These are phyloP conservation scores for Salvia hispanica DNA, from an alignment of 257 asterid species.

Conservation along the genomic window DNA sequence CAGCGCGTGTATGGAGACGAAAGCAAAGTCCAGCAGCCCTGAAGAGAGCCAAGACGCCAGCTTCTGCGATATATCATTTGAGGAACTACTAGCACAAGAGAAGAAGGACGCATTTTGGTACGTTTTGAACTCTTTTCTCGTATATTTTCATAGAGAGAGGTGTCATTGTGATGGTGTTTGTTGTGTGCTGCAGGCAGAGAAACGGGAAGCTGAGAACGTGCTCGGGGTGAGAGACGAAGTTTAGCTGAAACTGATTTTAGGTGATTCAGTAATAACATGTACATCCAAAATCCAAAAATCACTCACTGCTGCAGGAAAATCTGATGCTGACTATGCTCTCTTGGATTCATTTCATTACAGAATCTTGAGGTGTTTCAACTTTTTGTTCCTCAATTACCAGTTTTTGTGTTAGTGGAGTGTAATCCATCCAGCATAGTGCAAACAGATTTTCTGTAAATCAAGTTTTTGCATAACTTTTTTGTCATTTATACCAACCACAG, in stretches of 20 bases:
- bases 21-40: constrained; percentile 43
- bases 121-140: constrained; percentile 27
- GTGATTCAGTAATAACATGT: constrained; percentile 37
- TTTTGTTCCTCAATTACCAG: constrained; percentile 26
- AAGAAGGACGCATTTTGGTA: constrained; percentile 84
- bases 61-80: constrained; percentile 67
- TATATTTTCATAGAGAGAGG: not conserved
- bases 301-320: constrained; percentile 45
- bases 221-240: constrained; percentile 36
- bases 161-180: not conserved
- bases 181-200: constrained; percentile 72
- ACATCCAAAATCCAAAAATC: constrained; percentile 39
- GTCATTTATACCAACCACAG: constrained; percentile 19
- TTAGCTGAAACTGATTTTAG: constrained; percentile 30
- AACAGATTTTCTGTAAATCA: constrained; percentile 33
- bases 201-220: constrained; percentile 54
- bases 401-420: constrained; percentile 12
- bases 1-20: constrained; percentile 55
- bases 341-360: constrained; percentile 33
- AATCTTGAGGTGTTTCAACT: constrained; percentile 21
- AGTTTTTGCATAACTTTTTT: constrained; percentile 24
- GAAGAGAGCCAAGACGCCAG: constrained; percentile 51
- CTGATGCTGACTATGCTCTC: constrained; percentile 42
- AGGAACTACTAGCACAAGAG: constrained; percentile 77
- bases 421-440: constrained; percentile 31